phyloP scores from a whole-genome alignment of 140 eudicot genomes.

The Stevia rebaudiana region DNA sequence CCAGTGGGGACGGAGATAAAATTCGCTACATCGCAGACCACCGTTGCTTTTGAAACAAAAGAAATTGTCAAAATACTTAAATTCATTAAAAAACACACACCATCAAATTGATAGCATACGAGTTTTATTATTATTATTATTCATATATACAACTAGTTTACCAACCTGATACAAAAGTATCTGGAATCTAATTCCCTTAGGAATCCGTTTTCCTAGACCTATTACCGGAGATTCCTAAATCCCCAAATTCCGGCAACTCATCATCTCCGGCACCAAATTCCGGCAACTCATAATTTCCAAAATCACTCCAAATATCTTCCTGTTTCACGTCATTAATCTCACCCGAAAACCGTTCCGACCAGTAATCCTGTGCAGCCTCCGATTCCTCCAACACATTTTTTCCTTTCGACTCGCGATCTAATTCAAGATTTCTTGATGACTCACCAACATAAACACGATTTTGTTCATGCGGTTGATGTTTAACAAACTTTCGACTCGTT shows the following conservation, averaged over 20 bases:
- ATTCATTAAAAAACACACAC: too few relatives aligned
- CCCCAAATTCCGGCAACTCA: background rate
- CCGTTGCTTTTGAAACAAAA: slow-evolving; percentile 1
- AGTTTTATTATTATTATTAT: too few relatives aligned
- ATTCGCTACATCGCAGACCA: slow-evolving; percentile 28
- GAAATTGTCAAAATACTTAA: too few relatives aligned
- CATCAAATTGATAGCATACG: too few relatives aligned
- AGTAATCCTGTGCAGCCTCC: slow-evolving; percentile 33
- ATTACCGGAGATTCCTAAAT: background rate
- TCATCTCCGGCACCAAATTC: slow-evolving; percentile 22
- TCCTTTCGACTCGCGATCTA: slow-evolving; percentile 33
- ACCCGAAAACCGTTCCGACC: slow-evolving; percentile 24
- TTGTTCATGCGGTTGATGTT: slow-evolving; percentile 46
- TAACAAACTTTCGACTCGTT: slow-evolving; percentile 38
- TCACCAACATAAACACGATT: slow-evolving; percentile 14
- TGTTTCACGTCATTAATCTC: slow-evolving; percentile 40
- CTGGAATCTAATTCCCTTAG: too few relatives aligned
- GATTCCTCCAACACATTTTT: slow-evolving; percentile 25
- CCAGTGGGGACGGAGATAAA: slow-evolving; percentile 19
- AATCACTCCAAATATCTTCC: slow-evolving; percentile 51
- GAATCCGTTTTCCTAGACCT: too few relatives aligned
- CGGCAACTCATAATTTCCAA: slow-evolving; percentile 41
- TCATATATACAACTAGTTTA: too few relatives aligned
- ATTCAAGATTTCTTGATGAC: background rate
- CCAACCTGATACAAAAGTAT: too few relatives aligned